Percentiles rank a stretch among this genome's conserved stretches.
Evolutionary conservation across 2,329 filamentous ascomycete genomes (phyloP).

Genomic region (Colletotrichum tanaceti): DNA sequence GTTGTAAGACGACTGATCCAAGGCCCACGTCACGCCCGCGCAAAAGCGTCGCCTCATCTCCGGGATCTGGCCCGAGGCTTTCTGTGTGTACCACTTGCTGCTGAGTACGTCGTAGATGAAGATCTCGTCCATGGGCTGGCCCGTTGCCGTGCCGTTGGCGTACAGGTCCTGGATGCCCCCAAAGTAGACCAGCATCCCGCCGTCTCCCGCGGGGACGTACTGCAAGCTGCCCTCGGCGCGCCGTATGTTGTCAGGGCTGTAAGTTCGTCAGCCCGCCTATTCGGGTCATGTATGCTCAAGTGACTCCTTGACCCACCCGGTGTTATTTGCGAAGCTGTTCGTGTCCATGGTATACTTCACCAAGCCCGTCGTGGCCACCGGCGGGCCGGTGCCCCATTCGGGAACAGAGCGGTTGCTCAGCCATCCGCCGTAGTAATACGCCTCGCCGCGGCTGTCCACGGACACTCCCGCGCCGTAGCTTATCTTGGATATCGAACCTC

Average conservation of each 20-base stretch:
- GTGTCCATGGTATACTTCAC: conserved; percentile 67
- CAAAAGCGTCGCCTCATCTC: conserved; percentile 68
- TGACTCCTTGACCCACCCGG: conserved; percentile 49
- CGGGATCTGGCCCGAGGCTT: conserved; percentile 65
- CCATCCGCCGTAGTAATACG: conserved; percentile 74
- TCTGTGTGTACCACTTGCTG: conserved; percentile 70
- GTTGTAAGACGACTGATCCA: conserved; percentile 72
- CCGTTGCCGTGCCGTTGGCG: conserved; percentile 59
- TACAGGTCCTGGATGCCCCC: conserved; percentile 65
- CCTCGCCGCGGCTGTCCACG: conserved; percentile 64
- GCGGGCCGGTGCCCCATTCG: conserved; percentile 60
- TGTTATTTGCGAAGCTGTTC: conserved; percentile 63
- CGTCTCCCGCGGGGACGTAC: conserved; percentile 69
- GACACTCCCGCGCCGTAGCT: conserved; percentile 69
- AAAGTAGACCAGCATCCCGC: conserved; percentile 70
- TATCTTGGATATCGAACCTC: conserved; percentile 55
- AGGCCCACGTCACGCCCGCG: conserved; percentile 68
- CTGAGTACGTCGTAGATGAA: conserved; percentile 71
- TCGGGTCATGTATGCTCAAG: too few species aligned
- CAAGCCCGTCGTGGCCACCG: conserved; percentile 62
- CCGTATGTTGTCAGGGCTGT: conserved; percentile 59
- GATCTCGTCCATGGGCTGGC: conserved; percentile 62
- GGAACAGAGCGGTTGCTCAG: conserved; percentile 64
- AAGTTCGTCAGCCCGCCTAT: neutral
- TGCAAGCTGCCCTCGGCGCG: conserved; percentile 71